These are phyloP conservation scores for Barbatosphaeria neglecta DNA, from an alignment of 495 filamentous ascomycete genomes.

Conservation along the genomic window DNA sequence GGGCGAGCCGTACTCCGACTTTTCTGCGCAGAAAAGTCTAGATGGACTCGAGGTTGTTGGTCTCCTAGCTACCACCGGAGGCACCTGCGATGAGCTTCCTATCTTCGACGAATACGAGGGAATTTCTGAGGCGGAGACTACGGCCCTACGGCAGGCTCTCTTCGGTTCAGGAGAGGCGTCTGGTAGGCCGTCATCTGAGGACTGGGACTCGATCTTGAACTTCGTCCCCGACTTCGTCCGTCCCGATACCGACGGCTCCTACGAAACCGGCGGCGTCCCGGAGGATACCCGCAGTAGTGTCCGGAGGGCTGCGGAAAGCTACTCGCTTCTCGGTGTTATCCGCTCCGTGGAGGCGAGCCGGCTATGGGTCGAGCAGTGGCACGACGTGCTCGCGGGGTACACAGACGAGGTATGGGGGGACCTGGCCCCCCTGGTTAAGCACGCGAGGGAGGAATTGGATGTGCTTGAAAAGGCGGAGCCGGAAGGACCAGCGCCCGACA, in stretches of 20 bases:
- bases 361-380: conserved; percentile 45
- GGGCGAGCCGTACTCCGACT: conserved; percentile 2
- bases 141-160: conserved; percentile 18
- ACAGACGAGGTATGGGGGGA: conserved; percentile 74
- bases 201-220: conserved; percentile 31
- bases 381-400: conserved; percentile 51
- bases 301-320: neutral
- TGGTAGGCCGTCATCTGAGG: conserved; percentile 1
- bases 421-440: conserved; percentile 46
- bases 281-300: conserved; percentile 2
- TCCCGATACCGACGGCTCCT: conserved; percentile 1
- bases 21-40: conserved; percentile 20
- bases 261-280: neutral
- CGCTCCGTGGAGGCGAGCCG: conserved; percentile 28
- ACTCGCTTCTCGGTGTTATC: conserved; percentile 20
- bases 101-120: conserved; percentile 7
- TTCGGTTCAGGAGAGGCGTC: conserved; percentile 14
- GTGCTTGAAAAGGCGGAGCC: conserved; percentile 10
- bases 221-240: conserved; percentile 26
- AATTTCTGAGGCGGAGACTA: conserved; percentile 11
- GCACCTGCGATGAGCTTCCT: conserved; percentile 10
- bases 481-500: conserved; percentile 12
- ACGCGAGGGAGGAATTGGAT: conserved; percentile 48
- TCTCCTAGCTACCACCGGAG: conserved; percentile 19
- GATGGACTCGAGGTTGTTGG: conserved; percentile 36